Evolutionary conservation across 257 asterid species (phyloP), one percentile per base, ranked within the genome.

Genomic region (Nicotiana obtusifolia): DNA sequence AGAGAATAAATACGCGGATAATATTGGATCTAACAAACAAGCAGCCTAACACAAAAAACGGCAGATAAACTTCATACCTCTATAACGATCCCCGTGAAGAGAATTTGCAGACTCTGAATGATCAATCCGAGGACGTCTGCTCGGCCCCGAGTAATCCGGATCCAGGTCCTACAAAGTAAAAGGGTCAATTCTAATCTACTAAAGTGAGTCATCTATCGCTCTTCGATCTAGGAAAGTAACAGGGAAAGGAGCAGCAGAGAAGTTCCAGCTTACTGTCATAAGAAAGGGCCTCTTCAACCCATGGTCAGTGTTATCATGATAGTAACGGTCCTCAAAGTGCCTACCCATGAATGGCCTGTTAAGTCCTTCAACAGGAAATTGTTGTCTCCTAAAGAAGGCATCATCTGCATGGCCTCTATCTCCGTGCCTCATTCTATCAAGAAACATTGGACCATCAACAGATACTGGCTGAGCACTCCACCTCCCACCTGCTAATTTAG

Each of bases 261-360:
- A 75, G 28, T 30, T 37, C 80, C 76, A 57, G 79, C 94, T 87
- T 84, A 88, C 93, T 73, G 81, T 87, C 92, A 83, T 85, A 81
- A 81, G 84, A 85, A 84, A 87, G 24, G 94, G 89, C 62, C 92
- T 84, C 84, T 91, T 89, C 66, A 84, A 84, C 76, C 94, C 89
- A 84, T 69, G 92, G 68, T 83, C 81, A 76, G 84, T 65, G 75
- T 84, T 87, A 83, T 89, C 89, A 83, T 89, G 87, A 4, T 57
- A 80, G 78, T 85, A 82, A 56, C 84, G 84, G 62, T 86, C 90
- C 83, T 86, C 88, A 77, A 84, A 82, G 69, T 84, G 90, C 82
- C 94, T 89, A 76, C 85, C 90, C 76, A 79, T 53, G 84, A 81
- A 86, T 81, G 90, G 73, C 30, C 88, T 85, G 80, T 81, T 82